Percentiles rank a stretch among this genome's conserved stretches.
These are phyloP conservation scores for Sclerotinia subarctica DNA, from an alignment of 2,329 filamentous ascomycete genomes.

Conservation along the genomic window DNA sequence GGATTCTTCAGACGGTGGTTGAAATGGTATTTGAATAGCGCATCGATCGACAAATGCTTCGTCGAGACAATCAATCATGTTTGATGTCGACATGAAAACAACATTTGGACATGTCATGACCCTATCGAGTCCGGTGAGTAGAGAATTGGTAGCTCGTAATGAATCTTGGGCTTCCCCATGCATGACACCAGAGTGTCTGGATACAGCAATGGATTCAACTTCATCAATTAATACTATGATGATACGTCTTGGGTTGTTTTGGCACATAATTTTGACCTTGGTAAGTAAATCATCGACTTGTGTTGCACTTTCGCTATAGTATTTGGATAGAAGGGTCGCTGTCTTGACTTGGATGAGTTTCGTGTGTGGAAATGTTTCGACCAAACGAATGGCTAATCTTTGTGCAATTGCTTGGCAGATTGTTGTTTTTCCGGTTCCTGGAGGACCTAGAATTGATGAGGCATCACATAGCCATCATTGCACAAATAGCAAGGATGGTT, in stretches of 20 bases:
- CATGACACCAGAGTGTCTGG: slow-evolving; percentile 28
- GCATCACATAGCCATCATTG: background rate
- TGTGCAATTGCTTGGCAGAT: slow-evolving; percentile 90
- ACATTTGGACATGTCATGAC: slow-evolving; percentile 31
- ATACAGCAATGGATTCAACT: slow-evolving; percentile 36
- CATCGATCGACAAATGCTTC: slow-evolving; percentile 37
- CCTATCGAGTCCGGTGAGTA: slow-evolving; percentile 36
- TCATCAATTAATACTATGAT: slow-evolving; percentile 39
- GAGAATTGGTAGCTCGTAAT: slow-evolving; percentile 37
- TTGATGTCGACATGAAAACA: slow-evolving; percentile 37
- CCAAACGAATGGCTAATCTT: slow-evolving; percentile 47
- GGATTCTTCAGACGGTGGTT: slow-evolving; percentile 27
- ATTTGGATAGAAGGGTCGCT: slow-evolving; percentile 46
- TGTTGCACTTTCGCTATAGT: slow-evolving; percentile 47
- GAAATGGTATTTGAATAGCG: slow-evolving; percentile 28
- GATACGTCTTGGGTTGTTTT: slow-evolving; percentile 29
- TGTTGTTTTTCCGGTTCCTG: slow-evolving; percentile 90
- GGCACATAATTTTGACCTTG: slow-evolving; percentile 37
- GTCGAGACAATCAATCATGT: slow-evolving; percentile 34
- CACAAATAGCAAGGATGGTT: background rate
- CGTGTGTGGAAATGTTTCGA: slow-evolving; percentile 38
- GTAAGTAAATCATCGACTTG: slow-evolving; percentile 45
- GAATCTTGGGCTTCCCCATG: slow-evolving; percentile 36
- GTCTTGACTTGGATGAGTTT: slow-evolving; percentile 47
- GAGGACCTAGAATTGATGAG: slow-evolving; percentile 37